Percentiles rank a stretch among this genome's conserved stretches.
Conservation (phyloP, 139 green algal genomes). For the Trebouxia sp. region DNA sequence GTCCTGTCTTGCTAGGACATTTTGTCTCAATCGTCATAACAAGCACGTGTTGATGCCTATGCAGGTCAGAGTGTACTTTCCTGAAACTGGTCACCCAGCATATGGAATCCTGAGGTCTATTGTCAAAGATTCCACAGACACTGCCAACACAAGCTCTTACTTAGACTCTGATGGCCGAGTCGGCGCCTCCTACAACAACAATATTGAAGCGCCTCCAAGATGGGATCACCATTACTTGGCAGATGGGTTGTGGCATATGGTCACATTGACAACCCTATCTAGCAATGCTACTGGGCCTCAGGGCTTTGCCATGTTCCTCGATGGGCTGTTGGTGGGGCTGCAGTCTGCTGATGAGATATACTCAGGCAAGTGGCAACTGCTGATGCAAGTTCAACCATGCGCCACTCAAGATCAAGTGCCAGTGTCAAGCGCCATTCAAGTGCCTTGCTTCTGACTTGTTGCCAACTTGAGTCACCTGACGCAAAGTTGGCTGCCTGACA, state of each 20-base stretch:
- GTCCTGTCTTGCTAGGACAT: too few relatives aligned
- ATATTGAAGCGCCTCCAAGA: background rate
- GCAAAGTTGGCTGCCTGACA: too few relatives aligned
- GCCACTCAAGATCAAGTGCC: too few relatives aligned
- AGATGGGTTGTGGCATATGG: constrained; percentile 70
- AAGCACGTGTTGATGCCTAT: background rate
- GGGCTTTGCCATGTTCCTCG: background rate
- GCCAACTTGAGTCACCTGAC: too few relatives aligned
- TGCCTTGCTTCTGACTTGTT: too few relatives aligned
- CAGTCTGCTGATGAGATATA: background rate
- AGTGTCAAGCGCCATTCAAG: too few relatives aligned
- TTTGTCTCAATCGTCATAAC: too few relatives aligned
- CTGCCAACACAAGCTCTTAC: constrained; percentile 23
- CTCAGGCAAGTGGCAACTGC: background rate
- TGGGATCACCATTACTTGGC: constrained; percentile 24
- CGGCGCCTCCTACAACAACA: background rate
- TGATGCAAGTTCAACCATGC: too few relatives aligned
- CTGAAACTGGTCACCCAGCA: constrained; percentile 31
- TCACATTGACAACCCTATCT: constrained; percentile 50
- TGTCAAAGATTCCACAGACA: constrained; percentile 56
- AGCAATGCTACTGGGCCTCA: background rate
- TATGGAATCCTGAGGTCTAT: constrained; percentile 51
- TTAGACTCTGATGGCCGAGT: constrained; percentile 56
- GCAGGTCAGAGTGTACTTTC: constrained; percentile 45
- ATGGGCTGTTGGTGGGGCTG: background rate